phyloP scores from a whole-genome alignment of 2,329 filamentous ascomycete species.

The Alternaria alternata region DNA sequence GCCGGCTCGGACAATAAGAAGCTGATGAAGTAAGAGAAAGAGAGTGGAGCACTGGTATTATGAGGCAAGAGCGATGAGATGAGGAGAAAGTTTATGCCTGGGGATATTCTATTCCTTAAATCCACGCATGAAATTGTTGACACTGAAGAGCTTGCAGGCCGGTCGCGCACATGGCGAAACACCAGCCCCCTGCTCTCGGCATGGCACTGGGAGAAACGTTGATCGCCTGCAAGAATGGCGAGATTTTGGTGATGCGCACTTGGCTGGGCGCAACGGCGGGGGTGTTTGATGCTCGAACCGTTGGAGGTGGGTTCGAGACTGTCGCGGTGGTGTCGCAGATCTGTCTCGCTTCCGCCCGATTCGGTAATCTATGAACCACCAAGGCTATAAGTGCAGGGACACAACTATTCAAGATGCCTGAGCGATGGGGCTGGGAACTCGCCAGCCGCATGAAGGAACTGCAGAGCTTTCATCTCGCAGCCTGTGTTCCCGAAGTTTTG shows the following conservation, averaged over 20 bases:
- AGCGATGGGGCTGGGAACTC: constrained; percentile 32
- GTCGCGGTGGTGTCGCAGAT: constrained; percentile 49
- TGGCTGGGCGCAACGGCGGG: constrained; percentile 25
- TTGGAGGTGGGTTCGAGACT: constrained; percentile 44
- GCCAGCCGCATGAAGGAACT: constrained; percentile 38
- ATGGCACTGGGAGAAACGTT: constrained; percentile 35
- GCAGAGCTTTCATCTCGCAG: constrained; percentile 38
- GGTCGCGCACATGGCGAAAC: constrained; percentile 48
- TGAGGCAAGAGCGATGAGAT: constrained; percentile 39
- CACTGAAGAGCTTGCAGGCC: constrained; percentile 30
- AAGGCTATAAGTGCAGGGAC: constrained; percentile 24
- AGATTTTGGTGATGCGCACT: constrained; percentile 38
- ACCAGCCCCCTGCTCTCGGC: constrained; percentile 47
- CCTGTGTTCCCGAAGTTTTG: constrained; percentile 38
- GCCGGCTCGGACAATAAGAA: constrained; percentile 51
- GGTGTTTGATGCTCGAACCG: constrained; percentile 41
- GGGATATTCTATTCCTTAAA: constrained; percentile 46
- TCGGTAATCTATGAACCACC: constrained; percentile 35
- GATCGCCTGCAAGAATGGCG: constrained; percentile 38
- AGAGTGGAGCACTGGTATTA: constrained; percentile 48
- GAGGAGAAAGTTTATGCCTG: constrained; percentile 36
- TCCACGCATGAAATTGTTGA: constrained; percentile 51
- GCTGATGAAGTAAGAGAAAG: constrained; percentile 40
- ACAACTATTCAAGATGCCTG: constrained; percentile 34
- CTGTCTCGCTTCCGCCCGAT: constrained; percentile 46